phyloP scores from a whole-genome alignment of 1,139 yeast genomes.

The Chernovozyma aurita region DNA sequence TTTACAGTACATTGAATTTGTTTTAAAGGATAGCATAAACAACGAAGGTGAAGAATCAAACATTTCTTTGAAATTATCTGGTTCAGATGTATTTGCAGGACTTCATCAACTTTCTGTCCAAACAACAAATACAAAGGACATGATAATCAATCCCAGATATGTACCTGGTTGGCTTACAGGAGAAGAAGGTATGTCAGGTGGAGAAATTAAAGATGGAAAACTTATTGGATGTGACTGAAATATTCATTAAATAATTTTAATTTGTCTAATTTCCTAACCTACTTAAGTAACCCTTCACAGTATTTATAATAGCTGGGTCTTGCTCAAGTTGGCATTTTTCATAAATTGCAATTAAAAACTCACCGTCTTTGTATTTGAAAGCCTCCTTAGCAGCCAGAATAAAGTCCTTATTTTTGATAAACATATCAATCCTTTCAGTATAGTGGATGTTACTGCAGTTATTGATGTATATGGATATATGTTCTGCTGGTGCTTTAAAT shows the following conservation, averaged over 20 bases:
- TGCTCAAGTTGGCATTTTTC: constrained; percentile 17
- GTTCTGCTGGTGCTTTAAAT: constrained; percentile 43
- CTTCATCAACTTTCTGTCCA: constrained; percentile 62
- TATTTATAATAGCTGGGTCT: constrained; percentile 17
- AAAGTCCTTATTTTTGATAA: constrained; percentile 49
- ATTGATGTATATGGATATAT: constrained; percentile 32
- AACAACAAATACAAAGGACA: constrained; percentile 24
- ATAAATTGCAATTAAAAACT: constrained; percentile 32
- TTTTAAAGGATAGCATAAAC: constrained; percentile 23
- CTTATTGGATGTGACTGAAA: constrained; percentile 14
- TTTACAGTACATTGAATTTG: constrained; percentile 46
- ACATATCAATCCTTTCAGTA: constrained; percentile 45
- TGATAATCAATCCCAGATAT: constrained; percentile 46
- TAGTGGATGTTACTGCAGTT: constrained; percentile 30
- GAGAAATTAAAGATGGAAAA: constrained; percentile 43
- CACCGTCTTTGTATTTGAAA: constrained; percentile 47
- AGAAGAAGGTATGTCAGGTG: constrained; percentile 55
- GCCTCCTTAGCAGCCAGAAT: constrained; percentile 61
- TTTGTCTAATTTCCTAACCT: constrained; percentile 26
- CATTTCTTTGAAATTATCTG: constrained; percentile 52
- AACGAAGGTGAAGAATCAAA: constrained; percentile 14
- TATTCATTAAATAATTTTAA: constrained; percentile 1
- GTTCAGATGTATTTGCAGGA: constrained; percentile 80
- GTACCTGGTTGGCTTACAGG: constrained; percentile 83
- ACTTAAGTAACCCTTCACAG: constrained; percentile 23